Percentiles rank a stretch among this genome's conserved stretches.
These are phyloP conservation scores for Beauveria rudraprayagi DNA, from an alignment of 2,329 filamentous ascomycete species.

Conservation along the genomic window DNA sequence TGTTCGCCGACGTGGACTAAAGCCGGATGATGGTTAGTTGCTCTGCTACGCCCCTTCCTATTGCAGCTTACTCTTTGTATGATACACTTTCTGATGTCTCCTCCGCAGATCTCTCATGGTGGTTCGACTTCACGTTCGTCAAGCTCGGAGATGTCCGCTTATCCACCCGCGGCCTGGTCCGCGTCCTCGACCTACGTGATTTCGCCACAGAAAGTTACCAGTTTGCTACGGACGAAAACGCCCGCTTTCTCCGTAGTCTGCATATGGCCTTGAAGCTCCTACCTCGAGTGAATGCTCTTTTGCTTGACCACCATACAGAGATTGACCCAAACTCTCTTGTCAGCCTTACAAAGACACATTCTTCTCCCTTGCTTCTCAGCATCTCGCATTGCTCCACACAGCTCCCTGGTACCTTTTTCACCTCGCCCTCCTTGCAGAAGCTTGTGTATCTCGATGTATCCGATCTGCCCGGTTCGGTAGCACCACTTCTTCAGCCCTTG, in stretches of 20 bases:
- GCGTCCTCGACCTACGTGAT: slow-evolving; percentile 39
- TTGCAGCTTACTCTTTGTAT: neutral
- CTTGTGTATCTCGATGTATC: slow-evolving; percentile 49
- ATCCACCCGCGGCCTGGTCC: slow-evolving; percentile 35
- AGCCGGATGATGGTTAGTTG: slow-evolving; percentile 37
- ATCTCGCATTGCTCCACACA: slow-evolving; percentile 32
- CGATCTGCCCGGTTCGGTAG: slow-evolving; percentile 37
- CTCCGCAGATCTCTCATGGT: slow-evolving; percentile 40
- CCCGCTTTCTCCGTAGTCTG: slow-evolving; percentile 28
- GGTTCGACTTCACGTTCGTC: slow-evolving; percentile 36
- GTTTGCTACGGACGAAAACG: slow-evolving; percentile 32
- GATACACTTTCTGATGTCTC: neutral
- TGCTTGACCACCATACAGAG: slow-evolving; percentile 40
- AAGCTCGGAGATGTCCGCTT: slow-evolving; percentile 27
- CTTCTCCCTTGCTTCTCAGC: slow-evolving; percentile 34
- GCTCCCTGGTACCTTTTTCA: slow-evolving; percentile 34
- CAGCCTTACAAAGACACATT: slow-evolving; percentile 12
- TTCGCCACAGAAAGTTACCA: slow-evolving; percentile 33
- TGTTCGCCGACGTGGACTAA: slow-evolving; percentile 30
- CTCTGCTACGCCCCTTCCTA: neutral
- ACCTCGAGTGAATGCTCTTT: slow-evolving; percentile 36
- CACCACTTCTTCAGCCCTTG: slow-evolving; percentile 24
- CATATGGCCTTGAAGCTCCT: slow-evolving; percentile 30
- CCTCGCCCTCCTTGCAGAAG: slow-evolving; percentile 25
- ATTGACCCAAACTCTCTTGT: slow-evolving; percentile 34